A percentile compares a stretch with the other conserved stretches of the same genome.
phyloP scores from a whole-genome alignment of 75 land plant species.

The Pinus albicaulis region DNA sequence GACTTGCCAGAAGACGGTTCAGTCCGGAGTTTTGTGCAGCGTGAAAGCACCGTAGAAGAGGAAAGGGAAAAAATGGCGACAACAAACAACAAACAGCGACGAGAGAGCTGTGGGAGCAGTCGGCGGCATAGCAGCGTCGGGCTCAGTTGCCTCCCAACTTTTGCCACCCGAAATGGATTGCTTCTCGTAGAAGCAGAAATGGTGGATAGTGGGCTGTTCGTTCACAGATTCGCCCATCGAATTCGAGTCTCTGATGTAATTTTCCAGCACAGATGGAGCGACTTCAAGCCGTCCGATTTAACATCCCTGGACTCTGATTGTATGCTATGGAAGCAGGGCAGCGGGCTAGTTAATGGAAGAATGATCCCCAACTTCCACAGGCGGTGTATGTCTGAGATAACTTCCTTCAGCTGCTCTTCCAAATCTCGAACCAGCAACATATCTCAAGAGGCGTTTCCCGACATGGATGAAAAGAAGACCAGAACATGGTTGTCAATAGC shows the following conservation, averaged over 20 bases:
- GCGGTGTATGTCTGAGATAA: conserved; percentile 2
- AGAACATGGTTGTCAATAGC: conserved; percentile 84
- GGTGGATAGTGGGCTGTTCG: conserved; percentile 2
- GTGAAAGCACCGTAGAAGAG: not conserved
- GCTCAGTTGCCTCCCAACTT: not conserved
- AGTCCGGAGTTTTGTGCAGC: not conserved
- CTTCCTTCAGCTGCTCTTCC: not conserved
- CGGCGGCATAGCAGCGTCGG: not conserved
- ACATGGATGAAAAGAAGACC: conserved; percentile 45
- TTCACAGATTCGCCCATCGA: conserved; percentile 57
- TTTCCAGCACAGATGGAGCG: conserved; percentile 62
- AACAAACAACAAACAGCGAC: not conserved
- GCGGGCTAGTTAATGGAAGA: not conserved
- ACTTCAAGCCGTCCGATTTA: conserved; percentile 64
- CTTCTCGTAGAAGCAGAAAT: conserved; percentile 5
- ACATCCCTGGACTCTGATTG: conserved; percentile 47
- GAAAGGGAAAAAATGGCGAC: not conserved
- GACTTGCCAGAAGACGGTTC: not conserved
- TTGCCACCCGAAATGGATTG: not conserved
- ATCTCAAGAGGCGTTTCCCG: not conserved
- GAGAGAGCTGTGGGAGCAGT: not conserved
- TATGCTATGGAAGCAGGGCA: conserved; percentile 22
- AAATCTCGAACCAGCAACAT: not conserved
- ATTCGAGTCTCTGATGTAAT: conserved; percentile 49
- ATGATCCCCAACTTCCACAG: not conserved